Percentiles rank a stretch among this genome's conserved stretches.
These are phyloP conservation scores for Leonotis leonurus DNA, from an alignment of 257 asterid species.

Conservation along the genomic window DNA sequence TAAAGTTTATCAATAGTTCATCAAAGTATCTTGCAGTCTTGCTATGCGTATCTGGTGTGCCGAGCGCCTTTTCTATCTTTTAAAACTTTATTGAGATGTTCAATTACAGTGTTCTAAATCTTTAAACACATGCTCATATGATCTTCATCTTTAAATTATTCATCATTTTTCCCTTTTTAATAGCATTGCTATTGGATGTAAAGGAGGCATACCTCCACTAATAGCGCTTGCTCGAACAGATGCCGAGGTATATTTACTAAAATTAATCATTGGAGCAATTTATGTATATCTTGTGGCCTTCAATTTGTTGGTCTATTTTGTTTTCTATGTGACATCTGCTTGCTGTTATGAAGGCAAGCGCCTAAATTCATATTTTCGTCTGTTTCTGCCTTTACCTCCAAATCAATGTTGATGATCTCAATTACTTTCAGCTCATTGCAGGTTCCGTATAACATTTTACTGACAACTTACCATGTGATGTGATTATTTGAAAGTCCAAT, in stretches of 20 bases:
- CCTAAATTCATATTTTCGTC: neutral
- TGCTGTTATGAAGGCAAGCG: neutral
- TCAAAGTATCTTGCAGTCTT: neutral
- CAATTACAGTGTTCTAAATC: neutral
- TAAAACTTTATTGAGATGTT: neutral
- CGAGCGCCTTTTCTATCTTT: neutral
- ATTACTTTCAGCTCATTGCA: neutral
- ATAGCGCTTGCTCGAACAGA: slow-evolving; percentile 67
- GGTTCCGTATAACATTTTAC: neutral
- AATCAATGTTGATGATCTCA: neutral
- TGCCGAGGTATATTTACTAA: slow-evolving; percentile 45
- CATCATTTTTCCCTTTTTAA: neutral
- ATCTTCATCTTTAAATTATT: neutral
- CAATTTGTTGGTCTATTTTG: neutral
- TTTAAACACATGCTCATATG: neutral
- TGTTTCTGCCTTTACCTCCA: no score
- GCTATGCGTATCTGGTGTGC: neutral
- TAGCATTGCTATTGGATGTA: slow-evolving; percentile 86
- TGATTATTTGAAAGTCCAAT: neutral
- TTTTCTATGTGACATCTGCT: neutral
- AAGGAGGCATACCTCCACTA: slow-evolving; percentile 87
- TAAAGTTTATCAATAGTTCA: neutral
- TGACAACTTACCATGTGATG: neutral
- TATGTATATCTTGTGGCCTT: neutral
- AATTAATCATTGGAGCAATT: neutral